A percentile compares a stretch with the other conserved stretches of the same genome.
These are phyloP conservation scores for Podospora didyma DNA, from an alignment of 495 filamentous ascomycete species.

Conservation along the genomic window DNA sequence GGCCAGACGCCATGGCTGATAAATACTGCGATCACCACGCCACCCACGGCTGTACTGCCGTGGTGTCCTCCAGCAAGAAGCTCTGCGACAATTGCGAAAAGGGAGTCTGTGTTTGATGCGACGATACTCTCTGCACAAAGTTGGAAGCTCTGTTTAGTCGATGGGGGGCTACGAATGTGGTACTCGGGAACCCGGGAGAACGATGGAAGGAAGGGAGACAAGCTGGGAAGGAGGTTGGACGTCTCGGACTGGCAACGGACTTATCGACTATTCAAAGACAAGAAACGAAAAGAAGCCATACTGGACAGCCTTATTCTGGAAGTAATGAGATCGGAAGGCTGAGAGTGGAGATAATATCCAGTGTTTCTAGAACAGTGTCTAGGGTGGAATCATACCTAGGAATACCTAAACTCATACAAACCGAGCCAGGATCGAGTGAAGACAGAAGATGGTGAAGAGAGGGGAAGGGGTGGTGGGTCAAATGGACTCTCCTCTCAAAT, in stretches of 20 bases:
- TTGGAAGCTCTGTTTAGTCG: neutral
- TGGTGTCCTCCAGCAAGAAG: conserved; percentile 4
- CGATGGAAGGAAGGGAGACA: neutral
- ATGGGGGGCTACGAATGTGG: neutral
- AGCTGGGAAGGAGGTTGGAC: neutral
- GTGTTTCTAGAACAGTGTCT: too few species aligned
- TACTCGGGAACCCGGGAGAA: neutral
- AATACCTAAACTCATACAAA: too few species aligned
- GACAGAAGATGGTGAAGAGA: too few species aligned
- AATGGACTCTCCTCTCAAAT: too few species aligned
- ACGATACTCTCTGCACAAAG: neutral
- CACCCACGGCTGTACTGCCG: conserved; percentile 10
- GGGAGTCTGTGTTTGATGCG: conserved; percentile 5
- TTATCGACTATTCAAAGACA: neutral
- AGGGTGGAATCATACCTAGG: too few species aligned
- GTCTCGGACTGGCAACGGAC: neutral
- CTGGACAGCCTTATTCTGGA: too few species aligned
- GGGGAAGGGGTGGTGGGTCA: too few species aligned
- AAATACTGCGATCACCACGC: conserved; percentile 24
- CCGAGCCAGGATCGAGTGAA: too few species aligned
- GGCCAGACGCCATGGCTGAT: conserved; percentile 14
- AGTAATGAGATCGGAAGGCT: neutral
- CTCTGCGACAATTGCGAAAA: conserved; percentile 19
- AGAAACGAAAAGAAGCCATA: too few species aligned
- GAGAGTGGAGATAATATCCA: too few species aligned